Percentiles rank a stretch among this genome's conserved stretches.
Evolutionary conservation across 2,329 filamentous ascomycete species (phyloP).

Genomic region (Stachybotrys chartarum): DNA sequence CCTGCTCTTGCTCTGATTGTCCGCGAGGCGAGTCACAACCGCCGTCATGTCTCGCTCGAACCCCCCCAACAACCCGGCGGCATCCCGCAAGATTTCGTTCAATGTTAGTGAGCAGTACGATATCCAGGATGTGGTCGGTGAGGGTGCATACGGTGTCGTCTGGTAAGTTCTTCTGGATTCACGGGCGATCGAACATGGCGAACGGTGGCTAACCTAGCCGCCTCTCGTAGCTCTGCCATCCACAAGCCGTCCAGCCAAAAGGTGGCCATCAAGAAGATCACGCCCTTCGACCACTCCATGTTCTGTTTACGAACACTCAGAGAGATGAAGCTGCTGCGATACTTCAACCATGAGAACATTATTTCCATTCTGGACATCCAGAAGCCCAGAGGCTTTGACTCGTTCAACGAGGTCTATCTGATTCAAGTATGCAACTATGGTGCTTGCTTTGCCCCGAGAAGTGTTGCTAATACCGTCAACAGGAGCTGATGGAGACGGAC

Average conservation of each 20-base stretch:
- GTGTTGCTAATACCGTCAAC: constrained; percentile 5
- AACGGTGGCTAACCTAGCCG: constrained; percentile 1
- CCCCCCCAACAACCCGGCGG: constrained; percentile 50
- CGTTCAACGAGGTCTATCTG: constrained; percentile 95
- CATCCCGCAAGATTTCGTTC: constrained; percentile 94
- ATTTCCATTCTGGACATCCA: constrained; percentile 99
- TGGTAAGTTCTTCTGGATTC: constrained; percentile 56
- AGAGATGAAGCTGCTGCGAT: constrained; percentile 97
- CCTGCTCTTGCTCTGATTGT: not conserved
- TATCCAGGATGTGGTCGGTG: constrained; percentile 98
- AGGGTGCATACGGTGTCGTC: constrained; percentile 96
- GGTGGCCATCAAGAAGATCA: constrained; percentile 99
- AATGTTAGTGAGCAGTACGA: constrained; percentile 99
- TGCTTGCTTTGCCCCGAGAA: not conserved
- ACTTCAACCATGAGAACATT: constrained; percentile 99
- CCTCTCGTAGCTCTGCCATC: constrained; percentile 68
- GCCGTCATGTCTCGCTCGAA: constrained; percentile 48
- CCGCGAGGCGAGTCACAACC: not conserved
- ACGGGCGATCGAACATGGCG: not conserved
- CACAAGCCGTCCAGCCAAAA: constrained; percentile 98
- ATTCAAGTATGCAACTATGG: constrained; percentile 65
- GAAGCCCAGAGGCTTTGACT: constrained; percentile 92
- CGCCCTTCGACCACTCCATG: constrained; percentile 98
- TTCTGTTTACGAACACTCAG: constrained; percentile 93
- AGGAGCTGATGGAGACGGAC: constrained; percentile 99